Conservation (phyloP, 805 yeast genomes). For the Cyberlindnera sargentensis region DNA sequence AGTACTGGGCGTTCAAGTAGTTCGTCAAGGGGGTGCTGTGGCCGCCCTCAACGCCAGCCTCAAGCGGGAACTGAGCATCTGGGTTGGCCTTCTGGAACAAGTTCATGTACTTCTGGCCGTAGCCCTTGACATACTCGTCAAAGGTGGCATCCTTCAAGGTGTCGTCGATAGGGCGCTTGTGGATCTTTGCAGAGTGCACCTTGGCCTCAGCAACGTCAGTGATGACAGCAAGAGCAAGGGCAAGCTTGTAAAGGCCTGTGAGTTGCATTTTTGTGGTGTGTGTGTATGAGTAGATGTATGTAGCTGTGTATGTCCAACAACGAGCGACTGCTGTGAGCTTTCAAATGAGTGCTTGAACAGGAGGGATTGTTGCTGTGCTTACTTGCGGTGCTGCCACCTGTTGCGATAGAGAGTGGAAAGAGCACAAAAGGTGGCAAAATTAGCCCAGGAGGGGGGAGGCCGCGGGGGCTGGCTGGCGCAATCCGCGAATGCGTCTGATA, state of each 20-base stretch:
- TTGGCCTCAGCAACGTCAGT: slow-evolving; percentile 47
- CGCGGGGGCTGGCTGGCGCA: too few relatives aligned
- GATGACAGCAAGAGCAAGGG: slow-evolving; percentile 20
- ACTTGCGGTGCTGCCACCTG: too few relatives aligned
- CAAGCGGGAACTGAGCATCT: slow-evolving; percentile 26
- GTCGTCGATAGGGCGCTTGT: slow-evolving; percentile 52
- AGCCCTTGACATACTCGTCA: slow-evolving; percentile 45
- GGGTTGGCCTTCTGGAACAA: slow-evolving; percentile 40
- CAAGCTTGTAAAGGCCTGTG: slow-evolving; percentile 17
- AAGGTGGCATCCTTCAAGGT: slow-evolving; percentile 44
- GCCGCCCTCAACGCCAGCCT: slow-evolving; percentile 26
- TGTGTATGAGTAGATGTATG: neutral
- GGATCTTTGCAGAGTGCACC: slow-evolving; percentile 48
- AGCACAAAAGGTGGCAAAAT: too few relatives aligned
- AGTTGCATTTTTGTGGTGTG: slow-evolving; percentile 15
- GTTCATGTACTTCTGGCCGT: slow-evolving; percentile 56
- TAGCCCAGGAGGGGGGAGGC: too few relatives aligned
- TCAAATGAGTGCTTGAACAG: too few relatives aligned
- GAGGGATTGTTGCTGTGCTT: too few relatives aligned
- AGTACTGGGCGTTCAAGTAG: slow-evolving; percentile 94
- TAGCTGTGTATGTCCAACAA: neutral
- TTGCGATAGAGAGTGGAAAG: too few relatives aligned
- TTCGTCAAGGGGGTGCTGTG: slow-evolving; percentile 85
- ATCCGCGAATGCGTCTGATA: too few relatives aligned
- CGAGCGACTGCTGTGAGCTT: neutral